Evolutionary conservation across 169 alveolate genomes (phyloP).

Genomic region (Cryptosporidium canis): DNA sequence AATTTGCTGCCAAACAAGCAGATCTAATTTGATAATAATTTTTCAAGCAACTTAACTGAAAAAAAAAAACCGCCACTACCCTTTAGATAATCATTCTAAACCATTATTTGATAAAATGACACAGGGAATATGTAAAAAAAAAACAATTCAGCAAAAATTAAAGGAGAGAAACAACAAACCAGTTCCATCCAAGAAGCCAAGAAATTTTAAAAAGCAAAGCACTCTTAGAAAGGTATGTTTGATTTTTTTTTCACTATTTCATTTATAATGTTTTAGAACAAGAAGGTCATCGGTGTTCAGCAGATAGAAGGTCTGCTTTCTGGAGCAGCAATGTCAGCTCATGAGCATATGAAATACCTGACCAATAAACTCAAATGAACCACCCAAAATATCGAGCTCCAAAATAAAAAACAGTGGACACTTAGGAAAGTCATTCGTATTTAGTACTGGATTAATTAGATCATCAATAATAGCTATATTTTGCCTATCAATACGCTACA

Average conservation of each 20-base stretch:
- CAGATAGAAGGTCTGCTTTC: conserved; percentile 51
- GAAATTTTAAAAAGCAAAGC: neutral
- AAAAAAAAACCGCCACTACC: neutral
- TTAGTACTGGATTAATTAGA: conserved; percentile 16
- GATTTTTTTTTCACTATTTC: neutral
- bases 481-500: conserved; percentile 41
- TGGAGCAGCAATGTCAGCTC: conserved; percentile 56
- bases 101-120: conserved; percentile 17
- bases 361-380: conserved; percentile 32
- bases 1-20: neutral
- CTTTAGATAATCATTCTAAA: neutral
- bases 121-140: conserved; percentile 35
- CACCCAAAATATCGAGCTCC: neutral
- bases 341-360: conserved; percentile 47
- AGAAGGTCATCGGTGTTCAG: conserved; percentile 40
- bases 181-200: conserved; percentile 16
- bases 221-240: conserved; percentile 51
- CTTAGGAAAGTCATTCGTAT: neutral
- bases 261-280: neutral
- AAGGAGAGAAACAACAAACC: conserved; percentile 65
- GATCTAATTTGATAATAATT: neutral
- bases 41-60: neutral
- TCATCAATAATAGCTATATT: conserved; percentile 55
- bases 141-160: neutral
- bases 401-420: neutral